Conservation (phyloP, 176 grass and related monocot genomes). For the Secale cereale region DNA sequence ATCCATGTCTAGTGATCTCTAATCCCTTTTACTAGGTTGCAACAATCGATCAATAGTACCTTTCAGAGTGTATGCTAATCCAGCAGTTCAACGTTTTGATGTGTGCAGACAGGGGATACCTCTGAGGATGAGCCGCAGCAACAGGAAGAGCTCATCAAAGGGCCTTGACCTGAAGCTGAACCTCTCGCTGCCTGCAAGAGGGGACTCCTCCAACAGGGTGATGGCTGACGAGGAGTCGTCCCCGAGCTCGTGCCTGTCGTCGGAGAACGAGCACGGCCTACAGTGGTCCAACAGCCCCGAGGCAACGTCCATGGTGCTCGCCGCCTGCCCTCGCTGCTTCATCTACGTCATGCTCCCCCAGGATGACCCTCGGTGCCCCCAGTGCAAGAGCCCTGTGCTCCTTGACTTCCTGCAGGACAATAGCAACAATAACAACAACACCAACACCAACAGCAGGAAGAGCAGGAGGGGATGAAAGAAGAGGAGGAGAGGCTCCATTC, state of each 20-base stretch:
- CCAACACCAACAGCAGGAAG: constrained; percentile 31
- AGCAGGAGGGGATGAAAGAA: constrained; percentile 54
- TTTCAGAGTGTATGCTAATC: background rate
- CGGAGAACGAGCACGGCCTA: constrained; percentile 68
- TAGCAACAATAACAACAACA: constrained; percentile 18
- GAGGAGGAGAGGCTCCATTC: background rate
- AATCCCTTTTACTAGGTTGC: background rate
- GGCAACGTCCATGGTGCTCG: constrained; percentile 82
- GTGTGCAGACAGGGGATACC: constrained; percentile 9
- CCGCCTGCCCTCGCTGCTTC: constrained; percentile 75
- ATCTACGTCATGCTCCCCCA: constrained; percentile 97
- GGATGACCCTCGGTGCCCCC: constrained; percentile 76
- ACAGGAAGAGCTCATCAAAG: constrained; percentile 56
- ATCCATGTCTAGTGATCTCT: background rate
- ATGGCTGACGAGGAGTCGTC: constrained; percentile 66
- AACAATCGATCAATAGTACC: background rate
- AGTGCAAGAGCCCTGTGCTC: constrained; percentile 86
- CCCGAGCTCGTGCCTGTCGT: constrained; percentile 75
- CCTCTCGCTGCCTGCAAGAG: constrained; percentile 57
- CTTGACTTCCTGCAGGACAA: constrained; percentile 73
- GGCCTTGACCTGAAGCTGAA: constrained; percentile 86
- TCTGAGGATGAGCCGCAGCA: constrained; percentile 68
- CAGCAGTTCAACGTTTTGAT: background rate
- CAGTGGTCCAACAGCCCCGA: constrained; percentile 75
- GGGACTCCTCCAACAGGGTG: constrained; percentile 39